Percentiles rank a stretch among this genome's conserved stretches.
These are phyloP conservation scores for Coffea eugenioides DNA, from an alignment of 257 asterid species.

Conservation along the genomic window DNA sequence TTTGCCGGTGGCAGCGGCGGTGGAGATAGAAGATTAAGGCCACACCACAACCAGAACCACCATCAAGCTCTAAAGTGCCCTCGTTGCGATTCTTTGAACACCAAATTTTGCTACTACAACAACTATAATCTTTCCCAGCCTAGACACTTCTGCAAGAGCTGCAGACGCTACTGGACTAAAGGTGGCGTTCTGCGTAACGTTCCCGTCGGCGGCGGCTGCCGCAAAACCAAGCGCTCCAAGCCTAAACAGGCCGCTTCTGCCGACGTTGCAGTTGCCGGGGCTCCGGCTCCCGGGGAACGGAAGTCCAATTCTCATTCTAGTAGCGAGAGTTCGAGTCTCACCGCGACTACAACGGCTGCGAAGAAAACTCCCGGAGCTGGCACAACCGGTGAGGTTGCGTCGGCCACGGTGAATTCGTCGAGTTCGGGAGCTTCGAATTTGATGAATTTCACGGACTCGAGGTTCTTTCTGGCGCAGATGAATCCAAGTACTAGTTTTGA, in stretches of 20 bases:
- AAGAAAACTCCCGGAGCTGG: conserved; percentile 5
- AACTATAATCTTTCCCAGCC: conserved; percentile 94
- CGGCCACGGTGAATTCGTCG: conserved; percentile 36
- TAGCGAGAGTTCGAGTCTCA: conserved; percentile 74
- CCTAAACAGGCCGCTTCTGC: conserved; percentile 25
- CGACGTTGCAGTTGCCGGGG: background rate
- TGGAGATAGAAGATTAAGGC: conserved; percentile 58
- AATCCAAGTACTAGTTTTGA: conserved; percentile 25
- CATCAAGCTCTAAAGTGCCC: conserved; percentile 75
- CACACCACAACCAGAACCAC: conserved; percentile 37
- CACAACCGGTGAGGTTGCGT: conserved; percentile 39
- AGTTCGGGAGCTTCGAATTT: conserved; percentile 27
- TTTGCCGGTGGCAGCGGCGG: conserved; percentile 34
- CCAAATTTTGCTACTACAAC: conserved; percentile 85
- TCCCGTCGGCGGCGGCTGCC: conserved; percentile 93
- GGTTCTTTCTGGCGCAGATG: conserved; percentile 30
- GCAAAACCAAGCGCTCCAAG: conserved; percentile 74
- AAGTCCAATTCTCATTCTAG: conserved; percentile 55
- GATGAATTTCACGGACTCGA: conserved; percentile 35
- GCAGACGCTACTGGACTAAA: conserved; percentile 93
- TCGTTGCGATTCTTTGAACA: conserved; percentile 82
- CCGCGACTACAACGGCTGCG: conserved; percentile 38
- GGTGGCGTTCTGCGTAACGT: conserved; percentile 96
- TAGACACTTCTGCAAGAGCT: conserved; percentile 84
- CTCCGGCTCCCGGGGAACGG: conserved; percentile 22